Evolutionary conservation across 495 filamentous ascomycete genomes (phyloP), one percentile per base, ranked within the genome.

Genomic region (Chlorociboria aeruginascens): DNA sequence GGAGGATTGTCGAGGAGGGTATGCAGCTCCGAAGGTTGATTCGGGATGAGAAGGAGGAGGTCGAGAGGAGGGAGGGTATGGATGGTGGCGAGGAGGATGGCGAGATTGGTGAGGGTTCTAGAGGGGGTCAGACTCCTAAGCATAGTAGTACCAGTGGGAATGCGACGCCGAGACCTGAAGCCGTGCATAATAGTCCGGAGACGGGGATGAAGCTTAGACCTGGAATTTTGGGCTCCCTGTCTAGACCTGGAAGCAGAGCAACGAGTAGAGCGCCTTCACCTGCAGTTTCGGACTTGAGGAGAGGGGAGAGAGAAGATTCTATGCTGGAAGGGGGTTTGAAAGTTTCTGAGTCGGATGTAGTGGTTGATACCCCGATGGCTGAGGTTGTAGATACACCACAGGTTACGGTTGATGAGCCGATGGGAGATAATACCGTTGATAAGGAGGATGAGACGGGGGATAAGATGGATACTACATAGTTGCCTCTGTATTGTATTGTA

Each of bases 31-130:
- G 89, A 41, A 76, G 82, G 31, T 67, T 94, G 56, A 97, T 98
- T 54, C 78, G 86, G 36, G 89, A 96, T 63, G 89, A 96, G 70
- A 96, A 96, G 64, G 92, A 97, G 62, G 92, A 95, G 66, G 70
- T 75, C 3, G 76, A 80, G 51, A 62, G 76, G 7, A 66, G 73
- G 25, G 76, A 95, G 61, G 90, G 90, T 29, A 94, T 92, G 57
- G 85, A 84, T 52, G 86, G 86, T 40, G 84, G 74, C 0, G 83
- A 83, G 38, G 84, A 86, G 40, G 83, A 77, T 36, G 81, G 78
- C 36, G 69, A 70, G 32, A 63, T 67, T 1, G 76, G 62, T 61
- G 70, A 59, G 68, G 55, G 51, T 13, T 55, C 64, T 45, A 66
- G 57, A 35, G 70, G 66, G 33, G 64, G 53, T 7, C 63, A 67